Evolutionary conservation across 495 filamentous ascomycete species (phyloP), one percentile per base, ranked within the genome.

Genomic region (Aspergillus ostianus): DNA sequence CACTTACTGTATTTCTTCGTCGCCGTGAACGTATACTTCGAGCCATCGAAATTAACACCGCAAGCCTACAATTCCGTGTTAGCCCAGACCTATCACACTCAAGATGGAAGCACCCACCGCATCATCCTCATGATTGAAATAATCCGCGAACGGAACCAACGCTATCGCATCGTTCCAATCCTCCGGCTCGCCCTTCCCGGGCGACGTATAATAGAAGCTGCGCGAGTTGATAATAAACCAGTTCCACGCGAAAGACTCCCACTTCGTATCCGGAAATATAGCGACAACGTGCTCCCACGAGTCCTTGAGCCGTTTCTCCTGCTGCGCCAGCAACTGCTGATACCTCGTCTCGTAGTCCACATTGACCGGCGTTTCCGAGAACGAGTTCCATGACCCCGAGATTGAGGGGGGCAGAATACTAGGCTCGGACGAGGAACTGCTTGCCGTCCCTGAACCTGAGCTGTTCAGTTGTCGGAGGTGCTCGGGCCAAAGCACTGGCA

Each of bases 171-270:
- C 87, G 54, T 88, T 86, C 20, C 69, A 75, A 12, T 73, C 67
- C 13, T 65, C 59, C 2, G 81, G 77, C 26, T 77, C 73, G 50
- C 82, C 77, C 36, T 71, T 70, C 1, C 72, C 73, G 0, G 77
- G 73, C 12, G 74, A 75, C 1, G 80, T 72, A 71, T 84, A 87
- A 67, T 90, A 92, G 65, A 95, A 90, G 27, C 85, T 87, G 50
- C 91, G 80, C 6, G 90, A 90, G 68, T 92, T 93, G 54, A 91
- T 84, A 47, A 90, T 80, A 15, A 84, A 73, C 90, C 90, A 95
- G 58, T 82, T 72, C 70, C 92, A 87, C 10, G 75, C 71, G 67
- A 85, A 91, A 12, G 71, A 65, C 1, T 78, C 71, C 55, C 78
- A 76, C 10, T 75, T 60, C 1, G 84, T 69, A 8, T 71, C 57